These are phyloP conservation scores for Termitomyces sp. DNA, from an alignment of 768 basidiomycete species.

Conservation along the genomic window DNA sequence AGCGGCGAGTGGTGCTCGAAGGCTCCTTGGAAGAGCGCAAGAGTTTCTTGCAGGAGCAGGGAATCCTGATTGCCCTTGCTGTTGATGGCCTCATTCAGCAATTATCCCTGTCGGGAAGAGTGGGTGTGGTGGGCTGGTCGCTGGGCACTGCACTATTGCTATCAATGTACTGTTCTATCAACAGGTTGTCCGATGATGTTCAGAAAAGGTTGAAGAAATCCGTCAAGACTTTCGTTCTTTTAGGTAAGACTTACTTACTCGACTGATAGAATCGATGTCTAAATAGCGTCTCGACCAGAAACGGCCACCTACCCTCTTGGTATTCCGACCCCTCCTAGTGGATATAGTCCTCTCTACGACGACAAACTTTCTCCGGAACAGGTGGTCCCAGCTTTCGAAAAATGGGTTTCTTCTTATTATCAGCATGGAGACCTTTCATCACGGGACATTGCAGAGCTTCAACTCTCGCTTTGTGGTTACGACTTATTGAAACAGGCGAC, in stretches of 20 bases:
- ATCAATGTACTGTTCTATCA: slow-evolving; percentile 21
- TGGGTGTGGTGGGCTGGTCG: slow-evolving; percentile 30
- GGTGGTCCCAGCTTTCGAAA: neutral
- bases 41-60: slow-evolving; percentile 25
- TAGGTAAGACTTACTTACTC: slow-evolving; percentile 10
- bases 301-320: slow-evolving; percentile 7
- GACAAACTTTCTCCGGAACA: slow-evolving; percentile 4
- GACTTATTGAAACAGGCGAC: neutral
- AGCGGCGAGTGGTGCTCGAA: slow-evolving; percentile 16
- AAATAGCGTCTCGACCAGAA: neutral
- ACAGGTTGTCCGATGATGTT: slow-evolving; percentile 15
- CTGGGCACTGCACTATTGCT: slow-evolving; percentile 26
- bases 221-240: slow-evolving; percentile 22
- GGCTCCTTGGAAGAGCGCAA: slow-evolving; percentile 20
- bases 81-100: slow-evolving; percentile 25
- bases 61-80: slow-evolving; percentile 27
- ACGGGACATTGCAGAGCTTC: neutral
- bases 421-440: slow-evolving; percentile 4
- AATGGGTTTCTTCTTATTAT: slow-evolving; percentile 11
- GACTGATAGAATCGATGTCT: neutral
- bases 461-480: neutral
- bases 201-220: slow-evolving; percentile 19
- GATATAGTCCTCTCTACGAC: slow-evolving; percentile 9
- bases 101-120: slow-evolving; percentile 15
- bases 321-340: neutral